Conservation (phyloP, 345 rosid genomes). For the Lepidium sativum region DNA sequence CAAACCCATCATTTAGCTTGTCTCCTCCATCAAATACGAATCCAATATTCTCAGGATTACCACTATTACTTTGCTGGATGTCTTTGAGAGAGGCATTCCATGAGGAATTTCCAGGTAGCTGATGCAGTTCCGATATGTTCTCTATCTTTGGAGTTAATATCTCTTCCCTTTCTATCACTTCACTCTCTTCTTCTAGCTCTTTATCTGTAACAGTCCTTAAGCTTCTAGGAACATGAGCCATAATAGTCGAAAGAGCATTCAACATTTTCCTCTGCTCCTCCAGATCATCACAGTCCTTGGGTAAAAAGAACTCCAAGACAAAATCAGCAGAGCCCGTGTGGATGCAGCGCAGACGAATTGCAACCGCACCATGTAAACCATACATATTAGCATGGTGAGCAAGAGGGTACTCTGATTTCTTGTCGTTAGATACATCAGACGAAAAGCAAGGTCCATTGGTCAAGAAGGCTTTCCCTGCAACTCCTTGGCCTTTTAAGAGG, state of each 20-base stretch:
- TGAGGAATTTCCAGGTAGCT: slow-evolving; percentile 26
- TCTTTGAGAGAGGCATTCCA: slow-evolving; percentile 21
- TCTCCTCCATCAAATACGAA: slow-evolving; percentile 23
- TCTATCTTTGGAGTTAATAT: slow-evolving; percentile 23
- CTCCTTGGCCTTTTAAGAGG: slow-evolving; percentile 85
- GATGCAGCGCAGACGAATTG: slow-evolving; percentile 68
- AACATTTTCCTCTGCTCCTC: slow-evolving; percentile 68
- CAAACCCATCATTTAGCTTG: slow-evolving; percentile 25
- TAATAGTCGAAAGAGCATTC: slow-evolving; percentile 50
- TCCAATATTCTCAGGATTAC: slow-evolving; percentile 27
- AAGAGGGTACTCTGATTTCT: slow-evolving; percentile 77
- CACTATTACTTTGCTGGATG: slow-evolving; percentile 22
- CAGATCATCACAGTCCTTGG: slow-evolving; percentile 48
- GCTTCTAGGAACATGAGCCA: slow-evolving; percentile 60
- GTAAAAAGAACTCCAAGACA: slow-evolving; percentile 92
- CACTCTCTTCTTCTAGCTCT: slow-evolving; percentile 62
- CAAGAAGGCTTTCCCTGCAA: slow-evolving; percentile 76
- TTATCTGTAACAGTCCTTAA: slow-evolving; percentile 66
- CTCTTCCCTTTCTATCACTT: slow-evolving; percentile 32
- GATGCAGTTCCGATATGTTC: slow-evolving; percentile 24
- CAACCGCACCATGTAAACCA: slow-evolving; percentile 71
- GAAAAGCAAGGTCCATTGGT: slow-evolving; percentile 90
- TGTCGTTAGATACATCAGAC: slow-evolving; percentile 46
- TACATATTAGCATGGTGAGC: slow-evolving; percentile 91
- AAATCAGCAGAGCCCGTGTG: slow-evolving; percentile 62